Evolutionary conservation across 202 grass and related monocot species (phyloP), one percentile per base, ranked within the genome.

Genomic region (Setaria italica): DNA sequence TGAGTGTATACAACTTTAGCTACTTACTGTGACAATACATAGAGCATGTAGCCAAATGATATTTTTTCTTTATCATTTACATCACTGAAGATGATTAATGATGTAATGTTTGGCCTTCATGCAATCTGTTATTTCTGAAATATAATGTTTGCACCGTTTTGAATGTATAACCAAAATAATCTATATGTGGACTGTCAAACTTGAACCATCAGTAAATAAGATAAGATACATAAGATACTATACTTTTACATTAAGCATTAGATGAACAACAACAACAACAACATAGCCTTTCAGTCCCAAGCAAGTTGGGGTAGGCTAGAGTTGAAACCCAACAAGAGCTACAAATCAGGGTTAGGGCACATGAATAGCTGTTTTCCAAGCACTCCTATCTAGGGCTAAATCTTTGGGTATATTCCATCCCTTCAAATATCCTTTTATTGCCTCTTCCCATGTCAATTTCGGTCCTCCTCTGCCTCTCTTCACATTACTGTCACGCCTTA

Each of bases 1-100:
- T 95, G 88, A 89, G 94, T 92, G 79, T 65, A 82, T 85, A 69
- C 68, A 76, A 21, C 57, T 79, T 81, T 66, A 42, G 62, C 60
- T 37, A 39, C n/a, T 46, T 68, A 34, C 51, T 82, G 53, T 13
- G 6, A 71, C 42, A 32, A 60, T 34, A 46, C 19, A 8, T 19
- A 59, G 39, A 70, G 4, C 34, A 82, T 60, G 17, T 48, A 35
- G 49, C 34, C 48, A 57, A 77, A 77, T 87, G 25, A 66, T 78
- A 5, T 50, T 59, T 57, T 76, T 77, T 63, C 32, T 33, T 25
- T 8, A 76, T 47, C 47, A 54, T 86, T 75, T 68, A 63, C 34
- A 76, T 84, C 20, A 39, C 29, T 76, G 56, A 75, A 67, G 35
- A 53, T 53, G 21, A 59, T 43, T 72, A 70, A 74, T 69, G 47